Evolutionary conservation across 2,329 filamentous ascomycete species (phyloP).

Genomic region (Aspergillus sp.): DNA sequence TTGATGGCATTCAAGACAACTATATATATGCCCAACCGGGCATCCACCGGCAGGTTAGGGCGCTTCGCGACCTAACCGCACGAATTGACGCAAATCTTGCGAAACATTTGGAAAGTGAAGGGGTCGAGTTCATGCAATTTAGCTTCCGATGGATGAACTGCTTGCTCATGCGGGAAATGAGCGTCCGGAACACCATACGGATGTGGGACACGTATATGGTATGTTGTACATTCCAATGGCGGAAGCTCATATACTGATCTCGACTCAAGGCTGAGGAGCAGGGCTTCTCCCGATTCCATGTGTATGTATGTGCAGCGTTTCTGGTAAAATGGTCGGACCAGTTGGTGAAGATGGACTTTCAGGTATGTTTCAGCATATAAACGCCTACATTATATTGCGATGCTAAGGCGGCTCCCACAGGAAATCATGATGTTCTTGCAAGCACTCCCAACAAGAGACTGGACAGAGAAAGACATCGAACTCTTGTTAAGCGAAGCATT

Average conservation of each 20-base stretch:
- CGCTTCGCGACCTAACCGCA: constrained; percentile 82
- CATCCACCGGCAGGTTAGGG: constrained; percentile 89
- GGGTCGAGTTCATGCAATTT: constrained; percentile 98
- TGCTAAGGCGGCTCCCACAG: constrained; percentile 42
- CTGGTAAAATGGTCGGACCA: constrained; percentile 98
- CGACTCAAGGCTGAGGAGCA: constrained; percentile 82
- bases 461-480: constrained; percentile 98
- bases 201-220: constrained; percentile 99
- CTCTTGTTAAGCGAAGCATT: constrained; percentile 92
- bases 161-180: constrained; percentile 94
- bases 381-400: no score
- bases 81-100: constrained; percentile 82
- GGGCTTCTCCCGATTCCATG: constrained; percentile 95
- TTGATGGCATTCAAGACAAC: constrained; percentile 99
- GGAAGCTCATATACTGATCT: constrained; percentile 12
- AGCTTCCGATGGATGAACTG: constrained; percentile 99
- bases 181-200: constrained; percentile 90
- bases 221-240: constrained; percentile 21
- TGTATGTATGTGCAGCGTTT: constrained; percentile 97
- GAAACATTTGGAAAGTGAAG: constrained; percentile 83
- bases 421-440: constrained; percentile 99
- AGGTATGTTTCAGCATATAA: constrained; percentile 34
- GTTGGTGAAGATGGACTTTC: constrained; percentile 93
- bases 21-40: constrained; percentile 98
- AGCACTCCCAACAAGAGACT: constrained; percentile 83